Percentiles rank a stretch among this genome's conserved stretches.
Evolutionary conservation across 768 basidiomycete genomes (phyloP).

Genomic region (Termitomyces sp.): DNA sequence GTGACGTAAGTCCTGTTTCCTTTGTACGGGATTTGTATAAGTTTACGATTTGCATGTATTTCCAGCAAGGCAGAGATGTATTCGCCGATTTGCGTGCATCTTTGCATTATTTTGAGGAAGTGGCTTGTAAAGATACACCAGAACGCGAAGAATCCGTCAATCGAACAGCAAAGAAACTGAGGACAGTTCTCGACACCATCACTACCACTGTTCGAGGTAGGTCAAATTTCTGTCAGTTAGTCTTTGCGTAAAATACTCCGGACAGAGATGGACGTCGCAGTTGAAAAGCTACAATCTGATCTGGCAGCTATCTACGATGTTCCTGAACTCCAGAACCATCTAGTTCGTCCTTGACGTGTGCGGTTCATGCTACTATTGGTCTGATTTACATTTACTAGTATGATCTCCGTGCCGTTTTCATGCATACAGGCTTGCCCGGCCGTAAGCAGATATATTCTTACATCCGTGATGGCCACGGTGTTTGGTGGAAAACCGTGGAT

Average conservation of each 20-base stretch:
- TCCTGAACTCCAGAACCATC: constrained; percentile 57
- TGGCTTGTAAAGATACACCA: constrained; percentile 46
- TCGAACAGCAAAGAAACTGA: constrained; percentile 43
- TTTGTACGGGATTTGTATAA: background rate
- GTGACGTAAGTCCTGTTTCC: constrained; percentile 41
- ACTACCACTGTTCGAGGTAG: constrained; percentile 51
- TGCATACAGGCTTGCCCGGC: constrained; percentile 75
- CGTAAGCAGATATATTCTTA: constrained; percentile 77
- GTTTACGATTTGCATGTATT: background rate
- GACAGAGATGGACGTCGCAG: constrained; percentile 47
- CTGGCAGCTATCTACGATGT: constrained; percentile 47
- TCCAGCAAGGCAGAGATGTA: constrained; percentile 52
- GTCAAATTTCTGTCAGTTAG: background rate
- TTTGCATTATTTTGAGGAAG: constrained; percentile 66
- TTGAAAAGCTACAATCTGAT: constrained; percentile 38
- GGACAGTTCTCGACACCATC: constrained; percentile 43
- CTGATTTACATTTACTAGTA: constrained; percentile 39
- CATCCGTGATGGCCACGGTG: constrained; percentile 51
- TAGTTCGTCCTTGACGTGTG: constrained; percentile 29
- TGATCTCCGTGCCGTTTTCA: constrained; percentile 70
- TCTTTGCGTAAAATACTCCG: background rate
- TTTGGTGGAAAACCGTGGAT: constrained; percentile 83
- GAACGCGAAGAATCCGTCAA: constrained; percentile 40
- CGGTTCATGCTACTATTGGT: background rate
- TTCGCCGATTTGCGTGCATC: constrained; percentile 54